These are phyloP conservation scores for Globisporangium acanthophoron DNA, from an alignment of 352 stramenopile genomes.

Conservation along the genomic window DNA sequence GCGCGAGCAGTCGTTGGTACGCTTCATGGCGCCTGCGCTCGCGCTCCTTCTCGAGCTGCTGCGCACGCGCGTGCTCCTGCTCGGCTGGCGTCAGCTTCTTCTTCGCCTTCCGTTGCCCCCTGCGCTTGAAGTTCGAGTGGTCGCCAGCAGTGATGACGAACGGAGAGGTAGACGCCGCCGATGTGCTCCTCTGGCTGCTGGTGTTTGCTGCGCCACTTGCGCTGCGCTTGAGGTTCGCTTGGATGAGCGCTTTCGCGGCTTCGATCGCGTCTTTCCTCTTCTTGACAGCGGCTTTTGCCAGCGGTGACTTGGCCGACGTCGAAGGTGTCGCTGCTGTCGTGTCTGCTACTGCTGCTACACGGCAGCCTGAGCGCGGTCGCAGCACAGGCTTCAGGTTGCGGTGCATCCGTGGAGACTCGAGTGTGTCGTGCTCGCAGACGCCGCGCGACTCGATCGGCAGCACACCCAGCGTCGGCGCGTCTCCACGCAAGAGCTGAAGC, in stretches of 20 bases:
- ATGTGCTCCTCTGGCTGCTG: conserved; percentile 2
- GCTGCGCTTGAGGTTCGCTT: conserved; percentile 14
- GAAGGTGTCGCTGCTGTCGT: background rate
- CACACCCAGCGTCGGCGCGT: background rate
- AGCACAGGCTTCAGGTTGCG: background rate
- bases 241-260: conserved; percentile 28
- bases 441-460: background rate
- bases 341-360: background rate
- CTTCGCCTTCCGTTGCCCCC: conserved; percentile 18
- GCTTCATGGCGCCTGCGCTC: conserved; percentile 44
- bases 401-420: background rate
- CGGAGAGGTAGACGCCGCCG: conserved; percentile 1
- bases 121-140: conserved; percentile 19
- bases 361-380: background rate
- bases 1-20: conserved; percentile 49
- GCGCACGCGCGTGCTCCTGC: conserved; percentile 11
- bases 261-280: conserved; percentile 30
- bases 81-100: conserved; percentile 29
- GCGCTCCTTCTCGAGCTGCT: conserved; percentile 36
- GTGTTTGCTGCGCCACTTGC: background rate
- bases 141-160: conserved; percentile 48
- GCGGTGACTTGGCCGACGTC: background rate
- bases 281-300: conserved; percentile 5
- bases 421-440: background rate
- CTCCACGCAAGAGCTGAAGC: conserved; percentile 28